Percentiles rank a stretch among this genome's conserved stretches.
phyloP scores from a whole-genome alignment of 2,329 filamentous ascomycete species.

The Botrytis squamosa region DNA sequence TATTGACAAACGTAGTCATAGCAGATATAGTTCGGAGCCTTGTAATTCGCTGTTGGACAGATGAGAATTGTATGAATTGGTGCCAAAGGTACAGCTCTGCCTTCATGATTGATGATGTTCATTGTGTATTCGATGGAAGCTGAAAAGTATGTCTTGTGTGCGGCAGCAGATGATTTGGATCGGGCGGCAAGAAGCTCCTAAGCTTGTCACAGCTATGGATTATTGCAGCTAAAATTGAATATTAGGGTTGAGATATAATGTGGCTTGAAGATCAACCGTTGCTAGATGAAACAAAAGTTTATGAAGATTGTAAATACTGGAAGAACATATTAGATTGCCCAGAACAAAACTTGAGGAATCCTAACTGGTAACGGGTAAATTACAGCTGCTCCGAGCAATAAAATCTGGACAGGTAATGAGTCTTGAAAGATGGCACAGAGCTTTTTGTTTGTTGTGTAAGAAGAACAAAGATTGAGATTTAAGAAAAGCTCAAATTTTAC shows the following conservation, averaged over 20 bases:
- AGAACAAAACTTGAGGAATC: background rate
- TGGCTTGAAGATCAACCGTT: too few relatives aligned
- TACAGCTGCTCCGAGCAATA: background rate
- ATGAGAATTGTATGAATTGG: background rate
- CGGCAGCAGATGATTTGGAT: background rate
- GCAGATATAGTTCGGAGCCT: background rate
- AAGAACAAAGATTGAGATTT: background rate
- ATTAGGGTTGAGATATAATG: too few relatives aligned
- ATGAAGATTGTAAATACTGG: too few relatives aligned
- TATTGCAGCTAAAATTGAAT: background rate
- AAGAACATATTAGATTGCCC: too few relatives aligned
- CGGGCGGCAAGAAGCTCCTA: background rate
- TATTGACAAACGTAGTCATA: background rate
- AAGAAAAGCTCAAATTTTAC: background rate
- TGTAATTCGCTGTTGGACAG: background rate
- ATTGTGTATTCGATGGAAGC: background rate
- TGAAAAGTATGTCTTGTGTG: background rate
- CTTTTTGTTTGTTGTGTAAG: background rate
- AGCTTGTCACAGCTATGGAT: background rate
- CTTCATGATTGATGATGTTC: background rate
- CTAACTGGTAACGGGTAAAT: background rate
- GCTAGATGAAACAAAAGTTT: background rate
- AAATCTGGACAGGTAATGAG: background rate
- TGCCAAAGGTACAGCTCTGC: background rate
- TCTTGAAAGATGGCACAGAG: background rate